phyloP scores from a whole-genome alignment of 2,329 filamentous ascomycete species.

The Stagonosporopsis cucurbitacearum region DNA sequence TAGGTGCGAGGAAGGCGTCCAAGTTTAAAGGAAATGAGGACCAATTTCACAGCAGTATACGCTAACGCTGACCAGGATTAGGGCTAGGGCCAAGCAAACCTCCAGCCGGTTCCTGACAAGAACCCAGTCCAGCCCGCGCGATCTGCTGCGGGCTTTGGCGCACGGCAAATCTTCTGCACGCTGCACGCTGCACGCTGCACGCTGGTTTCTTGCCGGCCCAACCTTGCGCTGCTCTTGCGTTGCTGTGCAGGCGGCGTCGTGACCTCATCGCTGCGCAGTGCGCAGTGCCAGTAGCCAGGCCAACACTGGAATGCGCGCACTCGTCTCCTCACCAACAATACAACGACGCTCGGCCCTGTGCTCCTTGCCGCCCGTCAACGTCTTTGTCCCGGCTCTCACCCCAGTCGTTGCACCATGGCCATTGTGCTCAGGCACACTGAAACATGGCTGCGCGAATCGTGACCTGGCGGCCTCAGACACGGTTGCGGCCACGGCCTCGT shows the following conservation, averaged over 20 bases:
- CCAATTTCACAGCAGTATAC: conserved; percentile 17
- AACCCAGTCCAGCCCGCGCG: conserved; percentile 12
- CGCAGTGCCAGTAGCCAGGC: conserved; percentile 18
- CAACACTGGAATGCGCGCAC: conserved; percentile 13
- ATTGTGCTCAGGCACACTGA: conserved; percentile 27
- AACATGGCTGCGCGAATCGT: conserved; percentile 32
- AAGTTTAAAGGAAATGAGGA: conserved; percentile 21
- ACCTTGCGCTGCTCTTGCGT: conserved; percentile 14
- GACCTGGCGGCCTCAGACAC: conserved; percentile 11
- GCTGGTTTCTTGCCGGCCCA: conserved; percentile 15
- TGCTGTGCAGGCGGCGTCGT: conserved; percentile 5
- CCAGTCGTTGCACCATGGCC: conserved; percentile 26
- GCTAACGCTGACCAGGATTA: conserved; percentile 18
- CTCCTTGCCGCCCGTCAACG: conserved; percentile 10
- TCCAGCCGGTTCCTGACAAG: conserved; percentile 13
- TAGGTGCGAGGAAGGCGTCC: conserved; percentile 15
- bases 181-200: conserved; percentile 20
- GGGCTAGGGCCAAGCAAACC: conserved; percentile 9
- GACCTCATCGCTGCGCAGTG: conserved; percentile 17
- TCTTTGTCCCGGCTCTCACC: conserved; percentile 22
- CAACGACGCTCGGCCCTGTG: not conserved
- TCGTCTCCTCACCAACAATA: conserved; percentile 7
- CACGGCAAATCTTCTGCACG: conserved; percentile 21
- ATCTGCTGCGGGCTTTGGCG: conserved; percentile 17
- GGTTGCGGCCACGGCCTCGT: conserved; percentile 7